Evolutionary conservation across 371 early-diverging fungal genomes (phyloP), one percentile per base, ranked within the genome.

Genomic region (Haplosporangium sp.): DNA sequence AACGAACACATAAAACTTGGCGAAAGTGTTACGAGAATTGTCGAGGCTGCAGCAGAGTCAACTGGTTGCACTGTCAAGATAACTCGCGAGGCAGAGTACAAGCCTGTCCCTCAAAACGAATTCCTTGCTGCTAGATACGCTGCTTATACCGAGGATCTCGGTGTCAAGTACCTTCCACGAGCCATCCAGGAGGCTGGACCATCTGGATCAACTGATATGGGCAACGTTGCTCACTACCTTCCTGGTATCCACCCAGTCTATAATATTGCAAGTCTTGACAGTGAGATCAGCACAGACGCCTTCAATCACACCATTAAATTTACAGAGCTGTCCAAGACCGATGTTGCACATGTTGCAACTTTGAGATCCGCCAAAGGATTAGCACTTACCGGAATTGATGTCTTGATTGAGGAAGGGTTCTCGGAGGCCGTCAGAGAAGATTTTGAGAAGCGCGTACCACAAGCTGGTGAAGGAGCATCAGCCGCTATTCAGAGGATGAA

Each of bases 191-290:
- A 87, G 52, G 67, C 73, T 4, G 38, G 63, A 38, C 81, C 81
- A 1, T 66, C 65, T 40, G 93, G 89, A 4, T 87, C 88, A 17
- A 93, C 92, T 5, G 96, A 95, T 71, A 91, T 93, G 88, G 95
- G 94, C 42, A 94, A 94, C 62, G 84, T 90, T n/a, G 73, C 70
- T 6, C 82, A 89, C 15, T 75, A 73, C 13, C 79, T 87, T 15
- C 88, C 90, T 8, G 83, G 84, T 7, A 85, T 91, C 63, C 91
- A 91, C 47, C 83, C 84, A 0, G 77, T 89, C 60, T 88, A 85
- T 73, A 85, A 86, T 57, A 86, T 87, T 42, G 79, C 83, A 20
- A 65, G 67, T 37, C 56, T 76, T 20, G 77, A 84, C 0, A 85
- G 81, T 58, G 70, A 73, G 45, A 85, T 87, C 42, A 82, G 84